A percentile compares a stretch with the other conserved stretches of the same genome.
phyloP scores from a whole-genome alignment of 2,329 filamentous ascomycete species.

The Exophiala xenobiotica region DNA sequence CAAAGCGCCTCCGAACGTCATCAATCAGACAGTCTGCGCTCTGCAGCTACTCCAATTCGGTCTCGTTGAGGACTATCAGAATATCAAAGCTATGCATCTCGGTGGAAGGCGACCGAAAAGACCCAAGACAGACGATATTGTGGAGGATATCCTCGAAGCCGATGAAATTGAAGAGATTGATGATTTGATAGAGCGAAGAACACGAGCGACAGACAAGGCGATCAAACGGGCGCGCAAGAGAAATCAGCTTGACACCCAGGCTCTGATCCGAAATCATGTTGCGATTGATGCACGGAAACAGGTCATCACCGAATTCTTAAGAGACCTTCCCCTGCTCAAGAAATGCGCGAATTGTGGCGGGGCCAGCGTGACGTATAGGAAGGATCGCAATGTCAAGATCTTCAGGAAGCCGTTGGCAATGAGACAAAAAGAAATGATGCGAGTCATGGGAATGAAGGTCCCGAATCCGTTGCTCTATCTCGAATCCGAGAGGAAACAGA shows the following conservation, averaged over 20 bases:
- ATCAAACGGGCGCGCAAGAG: slow-evolving; percentile 57
- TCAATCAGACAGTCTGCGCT: slow-evolving; percentile 80
- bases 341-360: slow-evolving; percentile 67
- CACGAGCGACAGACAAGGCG: slow-evolving; percentile 69
- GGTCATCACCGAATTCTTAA: slow-evolving; percentile 78
- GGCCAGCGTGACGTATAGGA: slow-evolving; percentile 79
- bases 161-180: slow-evolving; percentile 51
- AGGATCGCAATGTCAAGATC: slow-evolving; percentile 88
- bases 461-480: slow-evolving; percentile 68
- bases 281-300: slow-evolving; percentile 72
- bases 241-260: slow-evolving; percentile 45
- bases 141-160: slow-evolving; percentile 45
- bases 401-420: slow-evolving; percentile 72
- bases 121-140: slow-evolving; percentile 16
- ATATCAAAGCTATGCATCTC: slow-evolving; percentile 49
- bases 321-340: slow-evolving; percentile 66
- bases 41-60: slow-evolving; percentile 83
- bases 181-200: slow-evolving; percentile 55
- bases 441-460: slow-evolving; percentile 62
- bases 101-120: slow-evolving; percentile 32
- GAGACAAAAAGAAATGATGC: slow-evolving; percentile 80
- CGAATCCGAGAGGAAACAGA: slow-evolving; percentile 47
- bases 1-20: slow-evolving; percentile 70
- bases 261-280: slow-evolving; percentile 74
- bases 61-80: slow-evolving; percentile 63